phyloP scores from a whole-genome alignment of 345 rosid species.

The Boechera stricta region DNA sequence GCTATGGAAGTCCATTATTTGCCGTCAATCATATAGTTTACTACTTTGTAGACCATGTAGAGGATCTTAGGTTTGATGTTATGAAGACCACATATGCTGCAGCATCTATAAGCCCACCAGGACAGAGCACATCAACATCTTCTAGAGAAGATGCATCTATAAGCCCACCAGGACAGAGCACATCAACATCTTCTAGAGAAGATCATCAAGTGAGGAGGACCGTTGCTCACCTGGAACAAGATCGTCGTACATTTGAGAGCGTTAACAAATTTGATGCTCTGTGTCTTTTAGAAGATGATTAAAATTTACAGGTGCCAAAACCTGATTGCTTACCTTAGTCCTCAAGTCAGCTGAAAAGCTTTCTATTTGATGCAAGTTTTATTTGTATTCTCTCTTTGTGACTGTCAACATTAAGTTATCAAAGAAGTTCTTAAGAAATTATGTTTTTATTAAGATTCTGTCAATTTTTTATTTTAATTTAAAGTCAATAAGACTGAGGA shows the following conservation, averaged over 20 bases:
- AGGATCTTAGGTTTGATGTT: neutral
- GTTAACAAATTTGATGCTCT: neutral
- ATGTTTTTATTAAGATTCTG: neutral
- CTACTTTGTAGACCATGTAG: neutral
- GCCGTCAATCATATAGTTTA: too few species aligned
- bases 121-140: neutral
- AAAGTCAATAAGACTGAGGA: too few species aligned
- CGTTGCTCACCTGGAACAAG: neutral
- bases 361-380: neutral
- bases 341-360: too few species aligned
- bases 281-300: neutral
- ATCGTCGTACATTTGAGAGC: neutral
- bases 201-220: neutral
- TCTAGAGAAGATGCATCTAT: neutral
- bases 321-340: too few species aligned
- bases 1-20: neutral
- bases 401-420: too few species aligned
- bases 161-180: neutral
- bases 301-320: too few species aligned
- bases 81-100: neutral
- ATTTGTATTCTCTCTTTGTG: neutral
- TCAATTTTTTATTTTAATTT: too few species aligned
- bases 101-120: neutral
- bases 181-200: neutral
- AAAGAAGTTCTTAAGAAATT: neutral